Evolutionary conservation across 495 filamentous ascomycete genomes (phyloP).

Genomic region (Symbiotaphrina buchneri): DNA sequence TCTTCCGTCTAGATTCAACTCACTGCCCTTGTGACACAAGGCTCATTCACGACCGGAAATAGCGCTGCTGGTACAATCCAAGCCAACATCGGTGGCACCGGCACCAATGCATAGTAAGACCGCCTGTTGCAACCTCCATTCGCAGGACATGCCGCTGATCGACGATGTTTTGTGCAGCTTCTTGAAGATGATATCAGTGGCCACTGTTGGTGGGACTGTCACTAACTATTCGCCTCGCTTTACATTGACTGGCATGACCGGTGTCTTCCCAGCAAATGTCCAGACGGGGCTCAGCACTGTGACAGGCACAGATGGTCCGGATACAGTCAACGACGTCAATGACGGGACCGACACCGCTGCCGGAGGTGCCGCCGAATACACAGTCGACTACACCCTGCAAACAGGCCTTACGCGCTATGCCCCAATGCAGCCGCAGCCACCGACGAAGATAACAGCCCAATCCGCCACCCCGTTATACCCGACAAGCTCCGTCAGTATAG

Average conservation of each 20-base stretch:
- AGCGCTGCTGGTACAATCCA: slow-evolving; percentile 26
- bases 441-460: slow-evolving; percentile 37
- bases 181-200: slow-evolving; percentile 34
- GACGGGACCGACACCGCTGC: slow-evolving; percentile 4
- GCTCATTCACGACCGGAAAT: slow-evolving; percentile 24
- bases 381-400: slow-evolving; percentile 37
- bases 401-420: slow-evolving; percentile 44
- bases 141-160: not conserved
- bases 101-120: slow-evolving; percentile 39
- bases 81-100: slow-evolving; percentile 20
- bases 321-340: slow-evolving; percentile 14
- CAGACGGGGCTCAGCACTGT: slow-evolving; percentile 18
- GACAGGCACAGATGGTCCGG: slow-evolving; percentile 20
- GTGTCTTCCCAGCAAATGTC: slow-evolving; percentile 27
- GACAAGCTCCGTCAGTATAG: slow-evolving; percentile 35
- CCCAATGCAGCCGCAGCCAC: slow-evolving; percentile 46
- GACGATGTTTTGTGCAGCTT: slow-evolving; percentile 26
- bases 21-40: slow-evolving; percentile 15
- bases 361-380: slow-evolving; percentile 13
- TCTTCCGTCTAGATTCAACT: slow-evolving; percentile 17
- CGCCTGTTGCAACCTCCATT: not conserved
- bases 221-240: slow-evolving; percentile 42
- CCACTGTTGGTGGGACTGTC: slow-evolving; percentile 23
- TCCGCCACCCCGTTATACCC: slow-evolving; percentile 31
- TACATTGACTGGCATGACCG: slow-evolving; percentile 42